phyloP scores from a whole-genome alignment of 2,329 filamentous ascomycete species.

The Neonectria coccinea region DNA sequence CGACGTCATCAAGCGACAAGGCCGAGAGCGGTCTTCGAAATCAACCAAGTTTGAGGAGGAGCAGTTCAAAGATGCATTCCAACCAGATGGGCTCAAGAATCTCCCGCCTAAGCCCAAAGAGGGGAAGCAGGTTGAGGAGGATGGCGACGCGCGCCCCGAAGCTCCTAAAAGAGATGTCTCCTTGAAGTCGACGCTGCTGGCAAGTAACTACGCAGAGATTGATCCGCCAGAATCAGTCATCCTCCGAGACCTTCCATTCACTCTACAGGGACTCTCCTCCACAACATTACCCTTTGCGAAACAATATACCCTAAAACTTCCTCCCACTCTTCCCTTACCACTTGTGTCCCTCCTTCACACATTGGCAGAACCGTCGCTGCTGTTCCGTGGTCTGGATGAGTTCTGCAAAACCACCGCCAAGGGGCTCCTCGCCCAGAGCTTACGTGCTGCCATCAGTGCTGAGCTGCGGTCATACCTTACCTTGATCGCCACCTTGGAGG shows the following conservation, averaged over 20 bases:
- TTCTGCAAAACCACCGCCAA: conserved; percentile 86
- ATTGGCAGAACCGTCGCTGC: conserved; percentile 90
- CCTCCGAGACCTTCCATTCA: conserved; percentile 88
- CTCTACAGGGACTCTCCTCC: conserved; percentile 90
- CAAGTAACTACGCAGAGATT: conserved; percentile 67
- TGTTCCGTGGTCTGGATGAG: conserved; percentile 82
- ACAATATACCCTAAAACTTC: conserved; percentile 78
- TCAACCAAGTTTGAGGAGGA: conserved; percentile 60
- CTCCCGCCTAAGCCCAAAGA: conserved; percentile 57
- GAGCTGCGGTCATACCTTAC: conserved; percentile 92
- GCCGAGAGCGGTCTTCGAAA: conserved; percentile 52
- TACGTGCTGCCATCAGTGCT: conserved; percentile 84
- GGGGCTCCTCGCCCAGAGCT: conserved; percentile 90
- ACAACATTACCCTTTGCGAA: conserved; percentile 82
- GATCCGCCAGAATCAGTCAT: conserved; percentile 74
- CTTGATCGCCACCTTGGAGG: conserved; percentile 90
- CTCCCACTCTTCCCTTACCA: conserved; percentile 82
- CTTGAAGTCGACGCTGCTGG: conserved; percentile 68
- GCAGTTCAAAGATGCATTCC: conserved; percentile 64
- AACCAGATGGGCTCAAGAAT: conserved; percentile 63
- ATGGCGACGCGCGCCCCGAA: conserved; percentile 49
- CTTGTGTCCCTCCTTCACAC: conserved; percentile 89
- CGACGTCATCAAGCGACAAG: conserved; percentile 53
- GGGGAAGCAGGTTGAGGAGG: conserved; percentile 52
- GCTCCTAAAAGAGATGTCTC: conserved; percentile 61